Base-by-base conservation (phyloP, 345 rosid genomes). In the Lumnitzera littorea region DNA sequence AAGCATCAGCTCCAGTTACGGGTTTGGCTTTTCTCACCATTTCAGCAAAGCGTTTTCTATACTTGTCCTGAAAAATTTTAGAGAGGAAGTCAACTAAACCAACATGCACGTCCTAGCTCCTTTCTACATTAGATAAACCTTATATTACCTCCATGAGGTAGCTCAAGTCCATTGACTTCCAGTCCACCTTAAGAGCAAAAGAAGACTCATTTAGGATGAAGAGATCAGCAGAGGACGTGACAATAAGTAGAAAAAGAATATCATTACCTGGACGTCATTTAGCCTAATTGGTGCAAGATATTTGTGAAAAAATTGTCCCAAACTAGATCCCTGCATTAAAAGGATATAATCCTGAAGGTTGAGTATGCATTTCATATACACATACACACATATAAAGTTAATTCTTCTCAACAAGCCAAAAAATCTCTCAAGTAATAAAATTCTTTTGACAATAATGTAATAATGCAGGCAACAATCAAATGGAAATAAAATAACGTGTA, bases 271-370 rank as follows among this genome's bases (percentile, higher is more conserved):
- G 62, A 85, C 85, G 68, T 86, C 89, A 72, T 95, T 95, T 76
- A 95, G 75, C 76, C 88, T 95, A 62, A 95, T 95, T 51, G 99
- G 97, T 63, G 76, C 84, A 58, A 95, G 95, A 73, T 90, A 95
- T 56, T 86, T 84, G 61, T 70, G 76, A 82, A 79, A 95, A 74
- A 91, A 95, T 77, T 86, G 96, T 60, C 97, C 99, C 81, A 95
- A 55, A 70, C 97, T 95, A 70, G 97, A 91, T 69, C 97, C 99
- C 99, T 95, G 82, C 61, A 63, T 51, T 53, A 51, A 58, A 57
- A 50, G 58, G 15, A 58, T 16, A 51, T 23, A 14, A 16, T 13
- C 17, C 27, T 41, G 43, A 60, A 55, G 16, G 46, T 36, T 56
- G 51, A 41, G 13, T 27, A 50, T 60, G 25, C 23, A 49, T 15